These are phyloP conservation scores for Aspergillus transmontanensis DNA, from an alignment of 2,329 filamentous ascomycete species.

Conservation along the genomic window DNA sequence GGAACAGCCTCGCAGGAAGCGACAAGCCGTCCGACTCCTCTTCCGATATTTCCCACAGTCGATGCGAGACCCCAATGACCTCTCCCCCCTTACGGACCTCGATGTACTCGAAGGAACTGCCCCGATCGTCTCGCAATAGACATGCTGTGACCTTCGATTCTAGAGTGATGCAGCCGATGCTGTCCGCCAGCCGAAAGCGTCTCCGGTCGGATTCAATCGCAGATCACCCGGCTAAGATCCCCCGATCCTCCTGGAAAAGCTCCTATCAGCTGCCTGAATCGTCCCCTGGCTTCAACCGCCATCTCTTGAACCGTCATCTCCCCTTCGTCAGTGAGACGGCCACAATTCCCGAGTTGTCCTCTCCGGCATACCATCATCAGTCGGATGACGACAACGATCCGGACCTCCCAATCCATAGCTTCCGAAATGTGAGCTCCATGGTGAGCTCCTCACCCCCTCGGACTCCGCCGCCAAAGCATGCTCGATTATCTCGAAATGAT, in stretches of 20 bases:
- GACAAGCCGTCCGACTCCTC: conserved; percentile 86
- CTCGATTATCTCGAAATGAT: conserved; percentile 53
- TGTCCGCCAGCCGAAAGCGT: conserved; percentile 64
- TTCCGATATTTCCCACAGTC: conserved; percentile 72
- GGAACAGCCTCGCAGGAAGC: conserved; percentile 63
- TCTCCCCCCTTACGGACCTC: conserved; percentile 83
- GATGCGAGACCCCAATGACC: conserved; percentile 59
- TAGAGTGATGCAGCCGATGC: conserved; percentile 46
- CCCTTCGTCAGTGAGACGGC: conserved; percentile 77
- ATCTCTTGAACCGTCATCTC: conserved; percentile 73
- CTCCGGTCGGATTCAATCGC: conserved; percentile 65
- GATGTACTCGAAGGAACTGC: conserved; percentile 81
- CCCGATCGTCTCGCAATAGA: conserved; percentile 53
- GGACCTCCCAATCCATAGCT: conserved; percentile 64
- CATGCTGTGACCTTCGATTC: conserved; percentile 49
- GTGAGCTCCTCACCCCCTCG: conserved; percentile 79
- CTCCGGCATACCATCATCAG: conserved; percentile 40
- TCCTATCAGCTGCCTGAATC: conserved; percentile 78
- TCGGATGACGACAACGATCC: conserved; percentile 80
- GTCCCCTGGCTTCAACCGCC: conserved; percentile 78
- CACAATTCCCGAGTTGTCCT: conserved; percentile 67
- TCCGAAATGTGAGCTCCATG: conserved; percentile 50
- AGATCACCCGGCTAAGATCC: conserved; percentile 60
- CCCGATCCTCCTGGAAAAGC: conserved; percentile 72
- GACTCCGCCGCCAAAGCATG: conserved; percentile 70